These are phyloP conservation scores for Ascosphaera aggregata DNA, from an alignment of 2,329 filamentous ascomycete genomes.

Conservation along the genomic window DNA sequence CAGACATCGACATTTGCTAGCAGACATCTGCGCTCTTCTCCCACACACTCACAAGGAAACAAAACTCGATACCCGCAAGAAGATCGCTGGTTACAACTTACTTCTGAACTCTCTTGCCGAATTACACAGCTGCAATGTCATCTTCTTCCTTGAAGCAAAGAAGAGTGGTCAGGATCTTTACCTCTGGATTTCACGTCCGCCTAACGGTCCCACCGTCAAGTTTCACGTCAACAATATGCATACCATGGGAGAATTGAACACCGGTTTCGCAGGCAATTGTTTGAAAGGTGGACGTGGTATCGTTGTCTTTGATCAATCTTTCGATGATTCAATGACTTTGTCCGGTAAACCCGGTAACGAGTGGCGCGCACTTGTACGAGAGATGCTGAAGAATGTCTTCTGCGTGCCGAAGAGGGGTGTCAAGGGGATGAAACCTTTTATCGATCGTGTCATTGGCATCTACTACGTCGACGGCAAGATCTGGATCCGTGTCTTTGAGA, in stretches of 20 bases:
- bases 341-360: constrained; percentile 31
- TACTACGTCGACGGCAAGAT: constrained; percentile 82
- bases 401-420: constrained; percentile 66
- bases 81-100: constrained; percentile 33
- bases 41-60: constrained; percentile 86
- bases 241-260: constrained; percentile 84
- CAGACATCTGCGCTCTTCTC: constrained; percentile 69
- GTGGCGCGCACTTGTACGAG: constrained; percentile 38
- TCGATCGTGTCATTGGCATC: constrained; percentile 88
- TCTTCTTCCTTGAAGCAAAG: constrained; percentile 84
- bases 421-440: constrained; percentile 79
- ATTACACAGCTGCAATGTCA: constrained; percentile 83
- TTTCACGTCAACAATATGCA: constrained; percentile 39
- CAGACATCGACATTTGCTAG: constrained; percentile 81
- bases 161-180: constrained; percentile 82
- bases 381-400: constrained; percentile 75
- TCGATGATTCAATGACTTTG: constrained; percentile 61
- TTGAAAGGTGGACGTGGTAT: constrained; percentile 80
- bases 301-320: constrained; percentile 73
- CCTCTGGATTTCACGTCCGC: constrained; percentile 76
- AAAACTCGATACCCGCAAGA: constrained; percentile 91
- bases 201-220: constrained; percentile 54
- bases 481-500: constrained; percentile 89
- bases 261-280: constrained; percentile 73
- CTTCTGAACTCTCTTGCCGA: constrained; percentile 54